These are phyloP conservation scores for Claviceps pazoutovae DNA, from an alignment of 2,329 filamentous ascomycete species.

Conservation along the genomic window DNA sequence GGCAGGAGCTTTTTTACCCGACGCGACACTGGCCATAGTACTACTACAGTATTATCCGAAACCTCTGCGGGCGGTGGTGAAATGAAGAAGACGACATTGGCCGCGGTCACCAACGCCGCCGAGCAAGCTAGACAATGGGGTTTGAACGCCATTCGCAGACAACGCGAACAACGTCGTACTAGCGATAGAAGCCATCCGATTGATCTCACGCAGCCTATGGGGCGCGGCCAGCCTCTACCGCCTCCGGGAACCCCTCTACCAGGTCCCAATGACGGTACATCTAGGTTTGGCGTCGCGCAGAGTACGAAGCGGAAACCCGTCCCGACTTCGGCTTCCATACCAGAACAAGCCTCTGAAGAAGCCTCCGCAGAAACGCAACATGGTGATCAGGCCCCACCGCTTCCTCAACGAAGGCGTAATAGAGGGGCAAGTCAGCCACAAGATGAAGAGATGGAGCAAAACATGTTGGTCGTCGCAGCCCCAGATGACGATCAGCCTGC, in stretches of 20 bases:
- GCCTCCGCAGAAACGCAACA: constrained; percentile 10
- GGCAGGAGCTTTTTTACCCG: constrained; percentile 27
- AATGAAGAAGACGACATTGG: constrained; percentile 35
- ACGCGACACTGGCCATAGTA: constrained; percentile 21
- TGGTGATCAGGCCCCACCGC: constrained; percentile 25
- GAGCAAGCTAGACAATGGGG: constrained; percentile 45
- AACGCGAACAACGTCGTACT: constrained; percentile 27
- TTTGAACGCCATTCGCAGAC: constrained; percentile 39
- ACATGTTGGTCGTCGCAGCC: constrained; percentile 50
- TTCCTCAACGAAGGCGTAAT: constrained; percentile 31
- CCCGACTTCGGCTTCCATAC: constrained; percentile 32
- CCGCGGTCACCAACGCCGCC: constrained; percentile 41
- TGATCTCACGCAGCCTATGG: constrained; percentile 55
- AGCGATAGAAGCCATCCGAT: constrained; percentile 21
- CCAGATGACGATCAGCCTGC: constrained; percentile 47
- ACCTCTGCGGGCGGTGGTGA: constrained; percentile 21
- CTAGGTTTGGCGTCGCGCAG: constrained; percentile 41
- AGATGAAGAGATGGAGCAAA: constrained; percentile 29
- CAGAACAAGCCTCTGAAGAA: constrained; percentile 10
- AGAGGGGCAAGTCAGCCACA: constrained; percentile 21
- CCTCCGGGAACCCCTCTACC: constrained; percentile 71
- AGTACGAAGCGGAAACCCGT: constrained; percentile 54
- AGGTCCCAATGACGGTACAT: constrained; percentile 42
- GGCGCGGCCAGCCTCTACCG: constrained; percentile 67
- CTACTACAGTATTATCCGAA: constrained; percentile 20